Conservation (phyloP, 192 early-diverging fungal genomes). For the Umbelopsis sp. region DNA sequence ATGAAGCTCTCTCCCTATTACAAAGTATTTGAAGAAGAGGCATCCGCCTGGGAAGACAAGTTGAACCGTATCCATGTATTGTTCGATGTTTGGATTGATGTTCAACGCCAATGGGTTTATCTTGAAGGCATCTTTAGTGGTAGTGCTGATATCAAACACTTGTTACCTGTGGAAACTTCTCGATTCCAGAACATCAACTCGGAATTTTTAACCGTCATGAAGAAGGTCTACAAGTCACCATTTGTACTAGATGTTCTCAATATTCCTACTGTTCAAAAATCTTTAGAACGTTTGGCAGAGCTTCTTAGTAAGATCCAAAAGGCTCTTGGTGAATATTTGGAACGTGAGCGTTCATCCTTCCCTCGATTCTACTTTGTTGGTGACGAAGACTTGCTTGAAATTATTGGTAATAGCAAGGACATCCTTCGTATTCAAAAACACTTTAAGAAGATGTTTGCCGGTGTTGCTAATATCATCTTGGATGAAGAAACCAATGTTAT, state of each 20-base stretch:
- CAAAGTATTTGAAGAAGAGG: slow-evolving; percentile 98
- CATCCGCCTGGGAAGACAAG: slow-evolving; percentile 92
- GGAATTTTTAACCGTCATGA: slow-evolving; percentile 98
- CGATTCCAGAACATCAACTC: slow-evolving; percentile 97
- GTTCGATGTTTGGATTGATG: slow-evolving; percentile 99
- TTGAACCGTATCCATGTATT: slow-evolving; percentile 93
- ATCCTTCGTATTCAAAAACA: slow-evolving; percentile 96
- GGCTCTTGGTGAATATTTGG: slow-evolving; percentile 98
- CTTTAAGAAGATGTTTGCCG: slow-evolving; percentile 99
- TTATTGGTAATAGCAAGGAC: slow-evolving; percentile 98
- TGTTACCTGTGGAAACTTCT: slow-evolving; percentile 94
- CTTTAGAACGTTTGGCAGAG: slow-evolving; percentile 92
- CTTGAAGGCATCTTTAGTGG: slow-evolving; percentile 98
- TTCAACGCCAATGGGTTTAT: slow-evolving; percentile 99
- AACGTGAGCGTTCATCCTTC: slow-evolving; percentile 94
- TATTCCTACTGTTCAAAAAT: slow-evolving; percentile 93
- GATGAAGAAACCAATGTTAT: slow-evolving; percentile 78
- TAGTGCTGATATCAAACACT: slow-evolving; percentile 95
- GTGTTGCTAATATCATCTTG: slow-evolving; percentile 82
- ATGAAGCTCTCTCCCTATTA: slow-evolving; percentile 99
- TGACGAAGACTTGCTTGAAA: slow-evolving; percentile 99
- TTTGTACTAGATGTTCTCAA: slow-evolving; percentile 94
- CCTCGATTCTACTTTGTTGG: slow-evolving; percentile 99
- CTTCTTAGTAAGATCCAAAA: slow-evolving; percentile 95
- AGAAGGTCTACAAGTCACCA: slow-evolving; percentile 98